These are phyloP conservation scores for Pulveroboletus sp. DNA, from an alignment of 768 basidiomycete species.

Conservation along the genomic window DNA sequence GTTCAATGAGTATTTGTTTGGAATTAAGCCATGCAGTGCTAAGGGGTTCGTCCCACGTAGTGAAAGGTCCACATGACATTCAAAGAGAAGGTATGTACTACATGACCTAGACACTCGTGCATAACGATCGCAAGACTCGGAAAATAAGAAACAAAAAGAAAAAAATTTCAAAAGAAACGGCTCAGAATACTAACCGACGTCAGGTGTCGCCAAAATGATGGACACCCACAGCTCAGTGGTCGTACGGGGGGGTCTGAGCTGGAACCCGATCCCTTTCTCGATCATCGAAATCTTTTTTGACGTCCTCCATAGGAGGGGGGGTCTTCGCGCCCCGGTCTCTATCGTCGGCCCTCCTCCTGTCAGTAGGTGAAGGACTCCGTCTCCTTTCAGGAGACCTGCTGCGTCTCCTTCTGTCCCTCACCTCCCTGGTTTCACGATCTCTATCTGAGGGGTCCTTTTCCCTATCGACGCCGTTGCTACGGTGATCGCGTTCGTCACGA, in stretches of 20 bases:
- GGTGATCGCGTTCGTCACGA: slow-evolving; percentile 37
- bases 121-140: slow-evolving; percentile 1
- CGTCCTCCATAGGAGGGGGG: slow-evolving; percentile 38
- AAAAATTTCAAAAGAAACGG: neutral
- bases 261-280: slow-evolving; percentile 47
- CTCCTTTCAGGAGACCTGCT: slow-evolving; percentile 47
- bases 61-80: slow-evolving; percentile 13
- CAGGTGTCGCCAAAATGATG: neutral
- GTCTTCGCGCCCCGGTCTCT: slow-evolving; percentile 48
- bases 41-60: neutral
- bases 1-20: neutral
- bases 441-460: slow-evolving; percentile 30
- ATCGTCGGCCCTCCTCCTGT: slow-evolving; percentile 40
- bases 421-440: slow-evolving; percentile 35
- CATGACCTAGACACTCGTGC: slow-evolving; percentile 8
- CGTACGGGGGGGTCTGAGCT: slow-evolving; percentile 56
- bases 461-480: slow-evolving; percentile 35
- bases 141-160: neutral
- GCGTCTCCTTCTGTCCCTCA: slow-evolving; percentile 44
- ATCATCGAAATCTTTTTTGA: slow-evolving; percentile 39
- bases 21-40: neutral
- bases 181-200: slow-evolving; percentile 5
- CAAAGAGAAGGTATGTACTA: slow-evolving; percentile 12
- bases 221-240: slow-evolving; percentile 34
- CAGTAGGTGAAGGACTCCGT: slow-evolving; percentile 40